Evolutionary conservation across 2,329 filamentous ascomycete species (phyloP), one percentile per base, ranked within the genome.

Genomic region (Penicillium sp.): DNA sequence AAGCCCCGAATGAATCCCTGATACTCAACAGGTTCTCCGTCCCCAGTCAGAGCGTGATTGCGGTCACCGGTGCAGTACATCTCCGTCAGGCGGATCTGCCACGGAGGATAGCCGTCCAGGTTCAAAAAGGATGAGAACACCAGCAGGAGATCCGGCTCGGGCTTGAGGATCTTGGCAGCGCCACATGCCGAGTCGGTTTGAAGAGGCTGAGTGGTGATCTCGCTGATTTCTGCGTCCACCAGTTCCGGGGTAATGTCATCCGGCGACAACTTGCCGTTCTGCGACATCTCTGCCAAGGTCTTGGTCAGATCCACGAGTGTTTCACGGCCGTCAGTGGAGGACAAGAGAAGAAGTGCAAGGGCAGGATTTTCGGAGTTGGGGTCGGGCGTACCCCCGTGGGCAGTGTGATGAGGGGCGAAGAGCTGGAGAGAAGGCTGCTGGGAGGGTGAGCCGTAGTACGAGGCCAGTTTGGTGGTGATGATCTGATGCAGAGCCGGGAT

Each of bases 251-350:
- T 90, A 64, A 98, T 91, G 66, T 98, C 91, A 28, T 82, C 78
- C 0, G 88, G 81, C 1, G 82, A 81, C 12, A 98, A 79, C 71
- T 95, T 96, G 50, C 84, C 84, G 59, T 86, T 84, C 70, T 97
- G 93, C 6, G 89, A 88, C 93, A 98, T 97, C 66, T 95, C 89
- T 5, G 92, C 83, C 20, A 98, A 78, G 1, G 95, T 97, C 65
- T 91, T 89, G 37, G 93, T 98, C 40, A 98, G 80, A 69, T 98
- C 93, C 35, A 98, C 91, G 55, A 98, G 82, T 3, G 92, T 96
- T 64, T 95, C 89, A 47, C 92, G 83, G 42, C 93, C 92, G 62
- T 98, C 93, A 48, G 92, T 87, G 32, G 84, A 82, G 12, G 89
- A 95, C 44, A 98, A 81, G 33, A 98, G 81, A 49, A 95, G 81